Conservation (phyloP, 352 stramenopile species). For the Phytopythium delawarense region DNA sequence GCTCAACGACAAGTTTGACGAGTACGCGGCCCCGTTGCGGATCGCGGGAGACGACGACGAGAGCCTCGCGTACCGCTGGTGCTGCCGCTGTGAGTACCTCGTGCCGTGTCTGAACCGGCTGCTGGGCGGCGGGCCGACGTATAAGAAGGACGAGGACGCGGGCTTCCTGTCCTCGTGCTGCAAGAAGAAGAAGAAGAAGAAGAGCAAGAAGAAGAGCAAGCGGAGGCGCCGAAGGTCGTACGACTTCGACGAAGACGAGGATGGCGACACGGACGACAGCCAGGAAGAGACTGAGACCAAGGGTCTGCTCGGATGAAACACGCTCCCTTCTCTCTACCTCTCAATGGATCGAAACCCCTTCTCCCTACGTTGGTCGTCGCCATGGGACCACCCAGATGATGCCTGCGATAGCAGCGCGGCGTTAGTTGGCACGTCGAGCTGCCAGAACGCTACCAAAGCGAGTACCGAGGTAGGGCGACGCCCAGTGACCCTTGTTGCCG, state of each 20-base stretch:
- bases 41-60: constrained; percentile 24
- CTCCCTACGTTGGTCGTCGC: constrained; percentile 16
- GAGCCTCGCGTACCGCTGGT: constrained; percentile 58
- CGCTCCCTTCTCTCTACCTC: neutral
- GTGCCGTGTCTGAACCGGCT: constrained; percentile 65
- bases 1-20: constrained; percentile 57
- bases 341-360: neutral
- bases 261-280: constrained; percentile 18
- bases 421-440: neutral
- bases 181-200: constrained; percentile 23
- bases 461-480: constrained; percentile 44
- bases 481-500: constrained; percentile 16
- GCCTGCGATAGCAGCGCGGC: constrained; percentile 12
- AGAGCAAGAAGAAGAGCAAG: constrained; percentile 35
- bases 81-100: constrained; percentile 73
- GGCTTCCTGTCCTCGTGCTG: constrained; percentile 14
- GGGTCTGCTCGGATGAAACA: constrained; percentile 44
- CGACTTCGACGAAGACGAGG: constrained; percentile 29
- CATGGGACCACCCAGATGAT: constrained; percentile 67
- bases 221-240: constrained; percentile 26
- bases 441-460: neutral
- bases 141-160: constrained; percentile 36
- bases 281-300: constrained; percentile 30
- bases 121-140: constrained; percentile 60
- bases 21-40: constrained; percentile 13